A percentile compares a stretch with the other conserved stretches of the same genome.
Conservation (phyloP, 306 rosid genomes). For the Quillaja saponaria region DNA sequence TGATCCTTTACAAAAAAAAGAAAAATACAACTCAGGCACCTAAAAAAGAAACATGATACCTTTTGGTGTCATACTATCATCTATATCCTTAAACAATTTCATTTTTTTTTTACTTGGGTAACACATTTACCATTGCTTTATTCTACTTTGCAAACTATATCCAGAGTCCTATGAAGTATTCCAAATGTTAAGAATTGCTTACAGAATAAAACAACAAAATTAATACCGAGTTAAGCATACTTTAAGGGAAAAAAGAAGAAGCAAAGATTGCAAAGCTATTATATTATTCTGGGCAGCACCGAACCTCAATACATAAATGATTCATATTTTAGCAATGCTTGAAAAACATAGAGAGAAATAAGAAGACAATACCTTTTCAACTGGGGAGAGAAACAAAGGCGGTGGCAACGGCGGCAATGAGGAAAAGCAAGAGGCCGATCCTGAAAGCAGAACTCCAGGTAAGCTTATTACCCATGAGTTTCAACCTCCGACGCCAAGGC, state of each 20-base stretch:
- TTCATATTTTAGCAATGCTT: neutral
- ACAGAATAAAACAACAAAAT: neutral
- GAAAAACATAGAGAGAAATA: neutral
- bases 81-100: too few relatives aligned
- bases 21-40: too few relatives aligned
- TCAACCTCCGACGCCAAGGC: conserved; percentile 41
- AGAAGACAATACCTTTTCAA: conserved; percentile 40
- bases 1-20: neutral
- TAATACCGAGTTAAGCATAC: too few relatives aligned
- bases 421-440: conserved; percentile 35
- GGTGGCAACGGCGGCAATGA: conserved; percentile 44
- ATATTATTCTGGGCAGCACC: too few relatives aligned
- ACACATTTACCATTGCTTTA: too few relatives aligned
- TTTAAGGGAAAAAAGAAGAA: too few relatives aligned
- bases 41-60: too few relatives aligned
- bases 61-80: too few relatives aligned
- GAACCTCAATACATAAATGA: neutral
- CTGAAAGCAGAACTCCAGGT: conserved; percentile 38
- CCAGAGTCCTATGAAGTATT: neutral
- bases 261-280: too few relatives aligned
- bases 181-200: neutral
- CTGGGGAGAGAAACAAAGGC: conserved; percentile 50
- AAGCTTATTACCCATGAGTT: conserved; percentile 32
- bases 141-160: too few relatives aligned
- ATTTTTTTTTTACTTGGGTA: neutral